These are phyloP conservation scores for Neurospora sp. DNA, from an alignment of 495 filamentous ascomycete species.

Conservation along the genomic window DNA sequence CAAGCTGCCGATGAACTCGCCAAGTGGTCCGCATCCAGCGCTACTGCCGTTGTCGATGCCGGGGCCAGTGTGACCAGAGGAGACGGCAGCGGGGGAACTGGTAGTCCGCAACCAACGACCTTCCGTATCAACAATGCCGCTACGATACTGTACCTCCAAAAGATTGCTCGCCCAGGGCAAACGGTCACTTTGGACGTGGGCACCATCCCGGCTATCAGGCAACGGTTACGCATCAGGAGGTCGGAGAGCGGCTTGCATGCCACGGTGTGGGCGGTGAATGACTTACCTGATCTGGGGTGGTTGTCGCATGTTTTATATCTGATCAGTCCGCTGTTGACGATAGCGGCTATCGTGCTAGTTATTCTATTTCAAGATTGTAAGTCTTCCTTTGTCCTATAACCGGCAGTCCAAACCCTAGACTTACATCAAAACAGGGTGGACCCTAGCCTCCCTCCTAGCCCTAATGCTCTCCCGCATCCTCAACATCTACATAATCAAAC, in stretches of 20 bases:
- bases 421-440: constrained; percentile 31
- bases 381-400: constrained; percentile 1
- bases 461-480: constrained; percentile 44
- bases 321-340: constrained; percentile 31
- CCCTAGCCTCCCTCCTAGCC: constrained; percentile 29
- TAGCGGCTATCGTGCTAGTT: constrained; percentile 29
- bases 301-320: constrained; percentile 37
- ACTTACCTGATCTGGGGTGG: constrained; percentile 24
- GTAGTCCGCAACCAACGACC: constrained; percentile 14
- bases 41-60: constrained; percentile 8
- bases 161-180: constrained; percentile 33
- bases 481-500: constrained; percentile 45
- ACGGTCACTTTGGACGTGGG: constrained; percentile 39
- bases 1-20: constrained; percentile 42
- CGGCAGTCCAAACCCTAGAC: not conserved
- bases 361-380: constrained; percentile 36
- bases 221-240: constrained; percentile 9
- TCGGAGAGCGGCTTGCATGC: constrained; percentile 17
- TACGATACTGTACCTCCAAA: constrained; percentile 40
- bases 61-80: constrained; percentile 18
- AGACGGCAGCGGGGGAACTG: not conserved
- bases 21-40: constrained; percentile 11
- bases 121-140: constrained; percentile 45
- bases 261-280: constrained; percentile 21
- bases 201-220: constrained; percentile 8